Evolutionary conservation across 257 asterid species (phyloP).

Genomic region (Capsicum chinense): DNA sequence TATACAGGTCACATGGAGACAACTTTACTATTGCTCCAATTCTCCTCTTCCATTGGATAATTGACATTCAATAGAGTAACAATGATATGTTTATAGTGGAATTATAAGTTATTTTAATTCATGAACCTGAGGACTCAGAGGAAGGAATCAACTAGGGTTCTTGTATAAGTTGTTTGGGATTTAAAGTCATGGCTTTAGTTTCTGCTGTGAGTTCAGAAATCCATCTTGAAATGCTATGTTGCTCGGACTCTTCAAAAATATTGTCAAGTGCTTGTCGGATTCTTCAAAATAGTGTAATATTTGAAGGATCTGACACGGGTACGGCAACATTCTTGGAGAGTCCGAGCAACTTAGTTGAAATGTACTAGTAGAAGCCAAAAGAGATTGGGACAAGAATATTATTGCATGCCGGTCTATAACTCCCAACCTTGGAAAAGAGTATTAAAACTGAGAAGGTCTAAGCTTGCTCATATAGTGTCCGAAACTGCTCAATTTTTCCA

Average conservation of each 20-base stretch:
- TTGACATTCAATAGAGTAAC: neutral
- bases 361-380: neutral
- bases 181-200: neutral
- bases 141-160: neutral
- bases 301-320: no score
- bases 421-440: neutral
- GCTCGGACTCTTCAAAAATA: no score
- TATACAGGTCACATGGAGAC: neutral
- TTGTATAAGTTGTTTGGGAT: neutral
- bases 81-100: no score
- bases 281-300: no score
- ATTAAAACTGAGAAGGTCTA: no score
- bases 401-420: neutral
- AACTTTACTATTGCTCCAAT: neutral
- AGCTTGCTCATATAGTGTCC: neutral
- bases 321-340: no score
- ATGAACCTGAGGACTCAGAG: no score
- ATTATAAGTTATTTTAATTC: no score
- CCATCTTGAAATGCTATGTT: neutral
- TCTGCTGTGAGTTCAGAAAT: neutral
- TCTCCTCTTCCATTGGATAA: neutral
- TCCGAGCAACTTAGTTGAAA: neutral
- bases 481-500: no score
- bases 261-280: no score
- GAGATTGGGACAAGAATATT: neutral